Evolutionary conservation across 2,329 filamentous ascomycete species (phyloP).

Genomic region (Fusarium sp.): DNA sequence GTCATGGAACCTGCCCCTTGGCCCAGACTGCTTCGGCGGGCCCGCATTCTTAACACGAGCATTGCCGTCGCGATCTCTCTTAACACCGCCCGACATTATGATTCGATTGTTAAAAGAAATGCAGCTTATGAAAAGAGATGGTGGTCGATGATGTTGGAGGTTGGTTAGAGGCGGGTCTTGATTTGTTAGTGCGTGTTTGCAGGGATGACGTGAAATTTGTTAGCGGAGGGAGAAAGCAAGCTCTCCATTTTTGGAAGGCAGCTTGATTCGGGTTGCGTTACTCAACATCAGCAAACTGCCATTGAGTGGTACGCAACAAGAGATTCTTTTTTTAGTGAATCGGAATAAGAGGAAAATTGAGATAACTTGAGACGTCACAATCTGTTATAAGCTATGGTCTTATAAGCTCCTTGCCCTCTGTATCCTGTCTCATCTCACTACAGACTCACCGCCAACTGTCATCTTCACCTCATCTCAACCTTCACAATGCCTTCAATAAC

Average conservation of each 20-base stretch:
- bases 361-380: not conserved
- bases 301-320: conserved; percentile 23
- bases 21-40: conserved; percentile 40
- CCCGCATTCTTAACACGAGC: conserved; percentile 50
- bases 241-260: conserved; percentile 26
- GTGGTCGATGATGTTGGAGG: conserved; percentile 32
- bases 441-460: conserved; percentile 40
- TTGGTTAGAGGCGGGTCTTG: conserved; percentile 32
- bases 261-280: conserved; percentile 11
- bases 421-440: conserved; percentile 5
- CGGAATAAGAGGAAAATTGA: not conserved
- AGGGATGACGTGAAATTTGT: conserved; percentile 39
- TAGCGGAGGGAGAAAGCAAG: not conserved
- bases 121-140: not conserved
- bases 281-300: conserved; percentile 13
- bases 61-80: conserved; percentile 56
- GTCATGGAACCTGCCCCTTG: conserved; percentile 62
- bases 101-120: not conserved
- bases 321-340: not conserved
- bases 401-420: not conserved
- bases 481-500: conserved; percentile 37
- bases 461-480: conserved; percentile 26
- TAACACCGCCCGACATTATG: conserved; percentile 25
- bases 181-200: conserved; percentile 33
- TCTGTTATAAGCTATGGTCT: conserved; percentile 25